Evolutionary conservation across 2,329 filamentous ascomycete genomes (phyloP).

Genomic region (Xylaria sp.): DNA sequence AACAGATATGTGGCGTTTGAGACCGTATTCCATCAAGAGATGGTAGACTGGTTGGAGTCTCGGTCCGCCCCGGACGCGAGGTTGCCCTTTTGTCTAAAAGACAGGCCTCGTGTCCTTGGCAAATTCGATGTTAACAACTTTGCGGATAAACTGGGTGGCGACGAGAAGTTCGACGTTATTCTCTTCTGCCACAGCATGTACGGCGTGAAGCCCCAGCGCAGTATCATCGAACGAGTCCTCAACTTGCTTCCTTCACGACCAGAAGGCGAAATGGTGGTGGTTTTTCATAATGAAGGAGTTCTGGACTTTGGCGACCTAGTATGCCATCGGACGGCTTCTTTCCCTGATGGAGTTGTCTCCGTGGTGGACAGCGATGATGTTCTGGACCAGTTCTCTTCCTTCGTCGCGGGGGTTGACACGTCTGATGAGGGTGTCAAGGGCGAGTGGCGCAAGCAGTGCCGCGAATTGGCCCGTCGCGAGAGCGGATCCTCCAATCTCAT

Average conservation of each 20-base stretch:
- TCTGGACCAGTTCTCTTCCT: constrained; percentile 48
- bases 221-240: constrained; percentile 43
- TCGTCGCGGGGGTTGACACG: constrained; percentile 44
- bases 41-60: constrained; percentile 40
- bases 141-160: constrained; percentile 13
- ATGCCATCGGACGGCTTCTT: constrained; percentile 42
- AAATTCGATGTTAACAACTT: constrained; percentile 34
- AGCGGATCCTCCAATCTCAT: constrained; percentile 36
- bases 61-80: constrained; percentile 22
- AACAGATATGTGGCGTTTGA: constrained; percentile 51
- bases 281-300: constrained; percentile 49
- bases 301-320: constrained; percentile 45
- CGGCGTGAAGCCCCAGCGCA: constrained; percentile 47
- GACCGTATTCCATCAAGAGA: constrained; percentile 43
- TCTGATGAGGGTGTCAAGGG: constrained; percentile 32
- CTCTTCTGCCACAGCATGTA: constrained; percentile 63
- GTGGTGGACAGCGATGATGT: constrained; percentile 41
- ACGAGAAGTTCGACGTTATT: constrained; percentile 47
- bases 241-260: constrained; percentile 40
- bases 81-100: constrained; percentile 37
- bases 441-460: constrained; percentile 50
- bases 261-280: constrained; percentile 41
- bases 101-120: constrained; percentile 35
- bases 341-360: constrained; percentile 40
- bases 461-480: constrained; percentile 39